Conservation (phyloP, 192 early-diverging fungal genomes). For the Coemansia sp. region DNA sequence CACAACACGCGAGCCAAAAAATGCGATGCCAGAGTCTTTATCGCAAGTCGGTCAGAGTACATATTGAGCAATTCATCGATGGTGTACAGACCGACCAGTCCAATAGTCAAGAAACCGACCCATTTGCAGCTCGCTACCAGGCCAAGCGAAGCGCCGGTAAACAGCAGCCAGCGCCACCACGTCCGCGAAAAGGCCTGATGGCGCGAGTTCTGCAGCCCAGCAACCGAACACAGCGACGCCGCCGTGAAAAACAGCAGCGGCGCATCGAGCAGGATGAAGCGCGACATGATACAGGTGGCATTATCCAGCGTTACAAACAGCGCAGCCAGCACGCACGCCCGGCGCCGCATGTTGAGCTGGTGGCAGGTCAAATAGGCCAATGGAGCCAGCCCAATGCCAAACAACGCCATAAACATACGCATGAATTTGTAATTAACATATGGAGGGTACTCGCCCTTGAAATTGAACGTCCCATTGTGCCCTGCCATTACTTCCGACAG, state of each 20-base stretch:
- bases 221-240: conserved; percentile 54
- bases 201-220: conserved; percentile 58
- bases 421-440: conserved; percentile 66
- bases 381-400: conserved; percentile 65
- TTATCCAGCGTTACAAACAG: conserved; percentile 64
- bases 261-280: conserved; percentile 70
- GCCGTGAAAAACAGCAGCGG: conserved; percentile 71
- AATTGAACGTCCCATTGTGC: conserved; percentile 63
- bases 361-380: conserved; percentile 65
- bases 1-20: conserved; percentile 80
- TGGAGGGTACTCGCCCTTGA: conserved; percentile 63
- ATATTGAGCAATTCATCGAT: conserved; percentile 84
- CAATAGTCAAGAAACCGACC: conserved; percentile 91
- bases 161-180: conserved; percentile 67
- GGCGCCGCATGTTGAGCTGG: conserved; percentile 57
- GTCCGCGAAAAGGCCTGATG: conserved; percentile 56
- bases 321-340: conserved; percentile 54
- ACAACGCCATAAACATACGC: conserved; percentile 62
- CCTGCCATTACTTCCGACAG: conserved; percentile 59
- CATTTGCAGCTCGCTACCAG: conserved; percentile 76
- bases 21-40: conserved; percentile 59
- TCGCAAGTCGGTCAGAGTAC: conserved; percentile 61
- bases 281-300: conserved; percentile 59
- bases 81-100: conserved; percentile 86
- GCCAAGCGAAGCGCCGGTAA: conserved; percentile 65